Base-by-base conservation (phyloP, 1,284 basidiomycete species). In the Ceratobasidium papillatum region DNA sequence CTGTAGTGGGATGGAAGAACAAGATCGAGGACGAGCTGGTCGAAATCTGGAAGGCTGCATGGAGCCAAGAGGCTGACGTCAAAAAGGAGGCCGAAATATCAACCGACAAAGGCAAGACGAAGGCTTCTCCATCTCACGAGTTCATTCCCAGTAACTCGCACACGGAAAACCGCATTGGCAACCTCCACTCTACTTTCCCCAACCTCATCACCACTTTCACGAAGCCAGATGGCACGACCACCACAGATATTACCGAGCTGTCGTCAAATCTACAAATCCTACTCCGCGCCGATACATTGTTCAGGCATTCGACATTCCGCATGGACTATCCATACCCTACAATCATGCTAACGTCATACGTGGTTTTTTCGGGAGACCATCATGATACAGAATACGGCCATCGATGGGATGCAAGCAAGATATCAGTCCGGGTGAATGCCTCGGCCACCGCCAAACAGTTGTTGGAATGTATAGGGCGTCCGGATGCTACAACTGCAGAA, bases 281-380 rank as follows among this genome's bases (percentile, higher is more conserved):
- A 12, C 62, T 65, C 9, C 62, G 62, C 30, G 62, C 62, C 32
- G 62, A 65, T 49, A 19, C 14, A 1, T 5, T 62, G 9, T 62
- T 62, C 59, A 62, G 41, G 25, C 12, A 14, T 14, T 5, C 38
- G 14, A 41, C 38, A 41, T 41, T 7, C 38, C 7, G 38, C 14
- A 7, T 41, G 5, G 38, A 9, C 3, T 9, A 14, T 25, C 11
- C 56, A 27, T 59, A 59, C 30, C 56, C 30, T 19, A 9, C 22
- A 30, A 32, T 59, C 30, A 8, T 59, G 8, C 30, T 25, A 22
- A 11, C 7, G 30, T 3, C 19, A 7, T 14, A 14, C 5, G 14
- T 41, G 38, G 38, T 7, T 5, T 14, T 41, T 41, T 14, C 38
- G 38, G 14, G 38, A 5, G 5, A 41, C 14, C 14, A 7, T 41